Base-by-base conservation (phyloP, 495 filamentous ascomycete species). In the Penicillium macrosclerotiorum region DNA sequence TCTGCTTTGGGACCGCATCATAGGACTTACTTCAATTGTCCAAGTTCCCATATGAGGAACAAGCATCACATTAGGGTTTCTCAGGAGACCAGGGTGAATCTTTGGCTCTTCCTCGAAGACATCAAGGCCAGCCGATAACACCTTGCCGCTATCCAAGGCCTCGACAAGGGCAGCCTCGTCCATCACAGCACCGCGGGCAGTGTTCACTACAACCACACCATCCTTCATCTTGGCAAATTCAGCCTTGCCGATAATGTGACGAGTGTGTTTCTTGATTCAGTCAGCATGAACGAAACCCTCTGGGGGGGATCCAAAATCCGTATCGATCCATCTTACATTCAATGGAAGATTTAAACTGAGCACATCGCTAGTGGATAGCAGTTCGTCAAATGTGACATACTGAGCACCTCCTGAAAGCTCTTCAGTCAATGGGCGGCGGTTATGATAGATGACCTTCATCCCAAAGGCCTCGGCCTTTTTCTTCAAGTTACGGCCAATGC, bases 291-390 rank as follows among this genome's bases (percentile, higher is more conserved):
- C n/a, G 22, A n/a, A 16, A 5, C 20, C 30, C 2, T 5, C 4
- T 12, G 19, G 8, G 22, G n/a, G 12, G 2, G 26, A 24, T 17
- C 36, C 18, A 20, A 23, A 29, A 2, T 17, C 47, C 39, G 29
- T 7, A 6, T 14, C n/a, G n/a, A n/a, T 16, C 11, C 36, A 72
- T n/a, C 77, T 70, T 54, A 87, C 84, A 66, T 89, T 89, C 60
- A 89, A 67, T 9, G 85, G 85, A 51, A 89, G 60, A 60, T 90
- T 89, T 72, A 91, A 60, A 60, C 84, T 88, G 35, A 91, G 60
- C 24, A 90, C 84, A 67, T 91, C 87, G 60, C 82, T 85, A 42
- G 59, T 74, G 17, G 56, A 58, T 41, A 90, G 63, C 47, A 90
- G 59, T 44, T 83, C 78, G 31, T 89, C 85, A 53, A 89, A 87